Conservation (phyloP, 2,329 filamentous ascomycete species). For the Fusarium staphyleae region DNA sequence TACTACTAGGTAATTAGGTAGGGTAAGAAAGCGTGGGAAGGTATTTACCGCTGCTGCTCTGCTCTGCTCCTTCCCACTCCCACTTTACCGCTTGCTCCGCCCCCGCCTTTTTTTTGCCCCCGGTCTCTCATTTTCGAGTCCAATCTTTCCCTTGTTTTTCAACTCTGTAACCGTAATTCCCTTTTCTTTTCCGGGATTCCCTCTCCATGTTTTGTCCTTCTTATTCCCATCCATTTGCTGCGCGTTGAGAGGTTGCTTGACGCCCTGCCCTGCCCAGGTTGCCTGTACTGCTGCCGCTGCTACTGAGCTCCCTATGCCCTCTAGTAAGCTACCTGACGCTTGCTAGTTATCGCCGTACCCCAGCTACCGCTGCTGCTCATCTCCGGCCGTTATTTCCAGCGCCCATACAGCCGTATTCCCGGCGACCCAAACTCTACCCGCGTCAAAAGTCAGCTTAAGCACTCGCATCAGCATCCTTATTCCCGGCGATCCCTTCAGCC, state of each 20-base stretch:
- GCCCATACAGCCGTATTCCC: conserved; percentile 31
- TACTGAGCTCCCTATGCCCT: conserved; percentile 1
- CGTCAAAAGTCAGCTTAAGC: conserved; percentile 1
- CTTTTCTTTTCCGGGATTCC: conserved; percentile 41
- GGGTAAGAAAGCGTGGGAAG: conserved; percentile 13
- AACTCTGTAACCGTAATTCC: conserved; percentile 36
- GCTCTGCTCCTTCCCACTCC: conserved; percentile 12
- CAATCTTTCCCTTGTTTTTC: conserved; percentile 30
- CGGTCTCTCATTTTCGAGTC: conserved; percentile 30
- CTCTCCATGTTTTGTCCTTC: conserved; percentile 21
- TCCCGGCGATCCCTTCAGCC: conserved; percentile 21
- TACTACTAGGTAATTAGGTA: not conserved
- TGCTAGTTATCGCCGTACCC: conserved; percentile 1
- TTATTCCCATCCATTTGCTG: conserved; percentile 33
- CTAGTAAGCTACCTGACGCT: conserved; percentile 24
- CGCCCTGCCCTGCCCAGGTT: not conserved
- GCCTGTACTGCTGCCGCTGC: not conserved
- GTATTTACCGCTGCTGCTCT: conserved; percentile 13
- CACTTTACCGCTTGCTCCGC: conserved; percentile 35
- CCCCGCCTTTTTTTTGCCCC: conserved; percentile 38
- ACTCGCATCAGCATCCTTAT: conserved; percentile 21
- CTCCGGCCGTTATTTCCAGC: conserved; percentile 44
- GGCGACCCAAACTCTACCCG: conserved; percentile 20
- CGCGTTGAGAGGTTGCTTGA: conserved; percentile 8
- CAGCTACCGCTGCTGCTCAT: conserved; percentile 22